Percentiles rank a stretch among this genome's conserved stretches.
These are phyloP conservation scores for Solanum verrucosum DNA, from an alignment of 257 asterid species.

Conservation along the genomic window DNA sequence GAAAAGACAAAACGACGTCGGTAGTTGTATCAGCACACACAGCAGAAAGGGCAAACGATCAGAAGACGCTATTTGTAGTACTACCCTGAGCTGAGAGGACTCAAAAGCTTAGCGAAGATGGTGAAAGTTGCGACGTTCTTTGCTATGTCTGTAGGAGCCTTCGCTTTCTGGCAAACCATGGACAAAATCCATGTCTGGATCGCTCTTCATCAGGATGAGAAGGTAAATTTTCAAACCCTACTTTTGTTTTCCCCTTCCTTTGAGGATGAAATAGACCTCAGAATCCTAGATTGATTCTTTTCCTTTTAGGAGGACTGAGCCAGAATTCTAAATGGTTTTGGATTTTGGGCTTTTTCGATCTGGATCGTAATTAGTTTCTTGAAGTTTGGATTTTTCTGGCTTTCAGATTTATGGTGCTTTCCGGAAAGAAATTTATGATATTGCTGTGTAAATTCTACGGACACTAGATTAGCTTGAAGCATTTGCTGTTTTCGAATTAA, in stretches of 20 bases:
- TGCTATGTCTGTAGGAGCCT: constrained; percentile 71
- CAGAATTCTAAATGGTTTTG: neutral
- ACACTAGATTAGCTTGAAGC: neutral
- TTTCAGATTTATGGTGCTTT: neutral
- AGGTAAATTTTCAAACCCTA: constrained; percentile 17
- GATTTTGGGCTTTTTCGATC: neutral
- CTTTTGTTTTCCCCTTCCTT: neutral
- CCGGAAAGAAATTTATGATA: neutral
- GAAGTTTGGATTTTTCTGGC: neutral
- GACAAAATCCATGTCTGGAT: constrained; percentile 84
- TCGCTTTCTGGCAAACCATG: constrained; percentile 81
- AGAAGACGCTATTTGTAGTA: neutral
- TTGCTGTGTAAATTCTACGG: neutral
- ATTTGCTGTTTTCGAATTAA: neutral
- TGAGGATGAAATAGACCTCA: neutral
- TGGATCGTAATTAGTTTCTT: neutral
- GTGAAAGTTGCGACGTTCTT: constrained; percentile 67
- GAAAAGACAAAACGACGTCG: neutral
- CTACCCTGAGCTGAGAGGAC: neutral
- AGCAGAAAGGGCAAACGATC: neutral
- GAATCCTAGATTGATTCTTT: neutral
- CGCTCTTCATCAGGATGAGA: constrained; percentile 87
- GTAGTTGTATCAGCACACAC: no score
- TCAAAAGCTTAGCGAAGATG: constrained; percentile 22
- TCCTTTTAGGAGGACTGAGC: neutral